Evolutionary conservation across 192 early-diverging fungal genomes (phyloP).

Genomic region (Linnemannia zychae): DNA sequence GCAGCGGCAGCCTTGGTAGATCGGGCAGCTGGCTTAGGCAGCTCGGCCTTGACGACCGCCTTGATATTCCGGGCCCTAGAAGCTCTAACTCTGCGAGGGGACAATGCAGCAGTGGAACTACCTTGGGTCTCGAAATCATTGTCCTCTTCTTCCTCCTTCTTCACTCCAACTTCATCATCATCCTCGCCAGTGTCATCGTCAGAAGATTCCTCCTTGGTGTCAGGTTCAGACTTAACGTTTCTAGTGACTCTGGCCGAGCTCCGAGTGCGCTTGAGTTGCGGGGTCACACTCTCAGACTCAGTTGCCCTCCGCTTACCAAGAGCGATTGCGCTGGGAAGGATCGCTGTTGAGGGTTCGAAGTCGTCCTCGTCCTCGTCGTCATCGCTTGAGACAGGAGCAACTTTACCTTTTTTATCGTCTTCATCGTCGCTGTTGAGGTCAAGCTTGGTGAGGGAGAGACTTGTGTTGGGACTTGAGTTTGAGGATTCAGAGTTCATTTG

Average conservation of each 20-base stretch:
- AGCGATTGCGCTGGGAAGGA: constrained; percentile 28
- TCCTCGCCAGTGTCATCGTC: not conserved
- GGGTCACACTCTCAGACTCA: not conserved
- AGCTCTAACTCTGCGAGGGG: not conserved
- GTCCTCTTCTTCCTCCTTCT: not conserved
- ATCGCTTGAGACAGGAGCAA: not conserved
- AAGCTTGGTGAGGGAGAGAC: constrained; percentile 25
- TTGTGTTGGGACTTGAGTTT: constrained; percentile 36
- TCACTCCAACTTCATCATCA: not conserved
- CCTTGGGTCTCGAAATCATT: not conserved
- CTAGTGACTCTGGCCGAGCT: constrained; percentile 6
- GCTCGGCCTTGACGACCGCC: not conserved
- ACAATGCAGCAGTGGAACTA: not conserved
- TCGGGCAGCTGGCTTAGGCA: not conserved
- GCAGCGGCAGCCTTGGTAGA: not conserved
- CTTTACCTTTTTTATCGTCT: not conserved
- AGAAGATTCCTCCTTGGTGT: not conserved
- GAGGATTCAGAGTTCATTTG: constrained; percentile 28
- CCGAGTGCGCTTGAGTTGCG: constrained; percentile 31
- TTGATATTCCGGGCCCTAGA: not conserved
- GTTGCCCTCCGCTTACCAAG: constrained; percentile 34
- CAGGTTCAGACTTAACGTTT: constrained; percentile 13
- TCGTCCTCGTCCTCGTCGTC: constrained; percentile 26
- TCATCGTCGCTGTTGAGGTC: constrained; percentile 24
- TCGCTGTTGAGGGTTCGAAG: constrained; percentile 31